Evolutionary conservation across 495 filamentous ascomycete species (phyloP).

Genomic region (Lentithecium fluviatile): DNA sequence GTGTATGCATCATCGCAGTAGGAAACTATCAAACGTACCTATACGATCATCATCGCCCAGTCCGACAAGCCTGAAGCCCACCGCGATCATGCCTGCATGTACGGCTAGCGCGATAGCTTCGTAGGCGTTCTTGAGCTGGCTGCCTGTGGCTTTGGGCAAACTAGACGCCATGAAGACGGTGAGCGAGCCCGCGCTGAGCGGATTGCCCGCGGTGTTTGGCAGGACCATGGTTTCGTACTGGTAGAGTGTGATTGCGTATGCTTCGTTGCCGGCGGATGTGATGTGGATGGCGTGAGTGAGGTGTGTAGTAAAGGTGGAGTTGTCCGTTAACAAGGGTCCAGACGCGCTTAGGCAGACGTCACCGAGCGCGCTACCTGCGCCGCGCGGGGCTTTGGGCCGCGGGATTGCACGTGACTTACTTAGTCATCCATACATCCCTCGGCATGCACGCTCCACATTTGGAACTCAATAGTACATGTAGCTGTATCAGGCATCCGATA

Average conservation of each 20-base stretch:
- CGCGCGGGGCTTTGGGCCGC: too few relatives aligned
- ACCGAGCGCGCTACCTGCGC: too few relatives aligned
- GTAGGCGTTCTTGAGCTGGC: conserved; percentile 69
- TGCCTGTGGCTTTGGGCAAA: conserved; percentile 51
- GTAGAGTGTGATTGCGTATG: neutral
- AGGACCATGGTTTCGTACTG: conserved; percentile 24
- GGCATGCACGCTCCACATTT: too few relatives aligned
- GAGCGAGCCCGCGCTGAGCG: conserved; percentile 42
- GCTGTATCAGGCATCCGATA: too few relatives aligned
- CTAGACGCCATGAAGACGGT: conserved; percentile 55
- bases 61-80: conserved; percentile 79
- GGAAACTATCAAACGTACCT: conserved; percentile 45
- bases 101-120: conserved; percentile 83
- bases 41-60: conserved; percentile 76
- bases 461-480: too few relatives aligned
- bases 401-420: too few relatives aligned
- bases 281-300: neutral
- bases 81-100: conserved; percentile 77
- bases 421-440: too few relatives aligned
- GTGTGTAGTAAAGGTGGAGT: too few relatives aligned
- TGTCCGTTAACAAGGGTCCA: too few relatives aligned
- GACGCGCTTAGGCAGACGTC: too few relatives aligned
- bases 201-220: conserved; percentile 33
- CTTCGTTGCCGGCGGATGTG: conserved; percentile 7
- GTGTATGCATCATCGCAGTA: neutral